Evolutionary conservation across 306 rosid genomes (phyloP).

Genomic region (Purshia tridentata): DNA sequence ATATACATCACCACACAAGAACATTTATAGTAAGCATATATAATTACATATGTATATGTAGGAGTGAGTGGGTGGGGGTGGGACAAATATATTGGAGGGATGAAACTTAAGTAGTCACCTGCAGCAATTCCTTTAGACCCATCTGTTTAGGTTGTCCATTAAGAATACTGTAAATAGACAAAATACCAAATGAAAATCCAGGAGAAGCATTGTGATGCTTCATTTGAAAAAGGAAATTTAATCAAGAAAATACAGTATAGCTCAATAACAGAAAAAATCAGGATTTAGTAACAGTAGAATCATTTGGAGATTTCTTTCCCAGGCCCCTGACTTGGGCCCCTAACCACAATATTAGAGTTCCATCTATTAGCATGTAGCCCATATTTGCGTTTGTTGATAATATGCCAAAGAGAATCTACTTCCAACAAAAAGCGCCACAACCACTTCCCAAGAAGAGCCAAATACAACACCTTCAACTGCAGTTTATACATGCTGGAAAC

Average conservation of each 20-base stretch:
- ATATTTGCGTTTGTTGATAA: too few relatives aligned
- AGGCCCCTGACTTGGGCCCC: too few relatives aligned
- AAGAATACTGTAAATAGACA: constrained; percentile 55
- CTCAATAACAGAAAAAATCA: not conserved
- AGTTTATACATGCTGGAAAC: not conserved
- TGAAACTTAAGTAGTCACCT: constrained; percentile 42
- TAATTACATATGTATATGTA: not conserved
- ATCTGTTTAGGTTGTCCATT: constrained; percentile 81
- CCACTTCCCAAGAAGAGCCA: too few relatives aligned
- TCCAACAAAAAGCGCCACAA: too few relatives aligned
- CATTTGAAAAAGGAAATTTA: not conserved
- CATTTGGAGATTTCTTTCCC: not conserved
- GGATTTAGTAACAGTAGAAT: not conserved
- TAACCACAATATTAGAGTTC: too few relatives aligned
- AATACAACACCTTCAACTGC: not conserved
- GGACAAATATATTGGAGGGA: not conserved
- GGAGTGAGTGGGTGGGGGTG: not conserved
- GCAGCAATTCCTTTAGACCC: constrained; percentile 87
- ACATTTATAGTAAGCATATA: too few relatives aligned
- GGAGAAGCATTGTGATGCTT: constrained; percentile 6
- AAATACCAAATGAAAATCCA: constrained; percentile 18
- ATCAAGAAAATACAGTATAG: not conserved
- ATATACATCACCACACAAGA: too few relatives aligned
- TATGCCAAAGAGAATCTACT: too few relatives aligned
- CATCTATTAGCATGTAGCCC: too few relatives aligned